Evolutionary conservation across 73 alveolate genomes (phyloP).

Genomic region (Tetrahymena elliotti): DNA sequence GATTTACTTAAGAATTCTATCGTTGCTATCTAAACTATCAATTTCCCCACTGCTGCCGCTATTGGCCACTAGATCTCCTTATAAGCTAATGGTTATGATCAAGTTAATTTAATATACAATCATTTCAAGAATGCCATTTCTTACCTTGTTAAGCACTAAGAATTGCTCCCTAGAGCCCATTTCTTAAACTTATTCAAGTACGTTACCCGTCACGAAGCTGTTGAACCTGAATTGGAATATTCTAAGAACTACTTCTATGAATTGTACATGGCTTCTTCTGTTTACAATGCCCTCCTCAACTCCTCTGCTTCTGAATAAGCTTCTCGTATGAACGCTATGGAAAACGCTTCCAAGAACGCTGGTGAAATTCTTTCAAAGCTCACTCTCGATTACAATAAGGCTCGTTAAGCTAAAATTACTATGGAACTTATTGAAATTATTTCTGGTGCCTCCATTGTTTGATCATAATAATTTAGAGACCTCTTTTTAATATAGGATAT

Average conservation of each 20-base stretch:
- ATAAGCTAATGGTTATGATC: slow-evolving; percentile 49
- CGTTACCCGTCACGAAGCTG: slow-evolving; percentile 30
- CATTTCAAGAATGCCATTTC: slow-evolving; percentile 72
- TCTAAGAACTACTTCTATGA: slow-evolving; percentile 54
- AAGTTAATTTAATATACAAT: slow-evolving; percentile 59
- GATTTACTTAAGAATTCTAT: slow-evolving; percentile 52
- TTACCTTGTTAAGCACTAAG: slow-evolving; percentile 47
- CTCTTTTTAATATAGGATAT: neutral
- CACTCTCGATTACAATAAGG: slow-evolving; percentile 75
- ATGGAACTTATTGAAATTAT: slow-evolving; percentile 80
- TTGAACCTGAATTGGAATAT: slow-evolving; percentile 41
- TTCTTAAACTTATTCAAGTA: slow-evolving; percentile 45
- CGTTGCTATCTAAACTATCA: slow-evolving; percentile 48
- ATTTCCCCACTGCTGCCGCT: slow-evolving; percentile 62
- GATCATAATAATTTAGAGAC: neutral
- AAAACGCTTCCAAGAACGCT: slow-evolving; percentile 82
- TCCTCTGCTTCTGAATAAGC: slow-evolving; percentile 74
- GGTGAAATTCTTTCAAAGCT: slow-evolving; percentile 69
- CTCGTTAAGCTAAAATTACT: slow-evolving; percentile 77
- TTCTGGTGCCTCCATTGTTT: slow-evolving; percentile 85
- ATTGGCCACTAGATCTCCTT: slow-evolving; percentile 50
- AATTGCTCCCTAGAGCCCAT: slow-evolving; percentile 63
- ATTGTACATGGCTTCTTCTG: slow-evolving; percentile 65
- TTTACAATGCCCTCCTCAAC: slow-evolving; percentile 73
- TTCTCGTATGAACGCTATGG: slow-evolving; percentile 90